Conservation (phyloP, 192 early-diverging fungal species). For the Coemansia sp. region DNA sequence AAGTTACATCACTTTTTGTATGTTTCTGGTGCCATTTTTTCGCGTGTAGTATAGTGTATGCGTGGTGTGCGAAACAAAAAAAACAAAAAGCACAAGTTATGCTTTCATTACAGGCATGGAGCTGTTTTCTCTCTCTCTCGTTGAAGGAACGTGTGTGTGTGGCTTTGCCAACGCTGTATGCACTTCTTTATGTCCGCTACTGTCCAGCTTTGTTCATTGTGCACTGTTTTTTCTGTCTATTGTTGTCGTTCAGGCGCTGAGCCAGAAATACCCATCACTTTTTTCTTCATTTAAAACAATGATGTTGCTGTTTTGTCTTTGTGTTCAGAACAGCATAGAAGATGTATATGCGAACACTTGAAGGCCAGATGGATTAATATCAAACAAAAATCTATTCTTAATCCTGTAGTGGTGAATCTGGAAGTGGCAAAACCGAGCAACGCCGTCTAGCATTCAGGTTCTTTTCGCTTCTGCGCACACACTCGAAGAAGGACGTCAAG, state of each 20-base stretch:
- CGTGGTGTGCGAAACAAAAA: neutral
- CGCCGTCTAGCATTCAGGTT: conserved; percentile 63
- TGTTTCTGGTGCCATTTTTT: neutral
- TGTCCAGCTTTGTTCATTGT: neutral
- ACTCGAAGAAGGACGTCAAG: conserved; percentile 78
- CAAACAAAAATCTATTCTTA: conserved; percentile 20
- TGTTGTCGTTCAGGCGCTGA: conserved; percentile 54
- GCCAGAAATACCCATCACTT: neutral
- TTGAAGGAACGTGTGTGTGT: neutral
- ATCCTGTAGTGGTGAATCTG: conserved; percentile 70
- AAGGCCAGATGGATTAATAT: neutral
- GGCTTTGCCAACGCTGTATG: conserved; percentile 1
- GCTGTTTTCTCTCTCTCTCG: no score
- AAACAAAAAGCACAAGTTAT: neutral
- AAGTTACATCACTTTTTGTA: neutral
- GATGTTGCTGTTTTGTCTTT: neutral
- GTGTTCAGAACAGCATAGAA: no score
- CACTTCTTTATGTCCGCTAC: conserved; percentile 1
- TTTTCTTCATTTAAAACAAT: neutral
- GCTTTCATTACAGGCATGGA: no score
- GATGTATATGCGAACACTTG: no score
- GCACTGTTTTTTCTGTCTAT: conserved; percentile 11
- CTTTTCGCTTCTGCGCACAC: conserved; percentile 65
- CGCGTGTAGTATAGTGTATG: neutral
- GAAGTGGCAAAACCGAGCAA: conserved; percentile 79